phyloP scores from a whole-genome alignment of 164 flowering plant genomes.

The Malania oleifera region DNA sequence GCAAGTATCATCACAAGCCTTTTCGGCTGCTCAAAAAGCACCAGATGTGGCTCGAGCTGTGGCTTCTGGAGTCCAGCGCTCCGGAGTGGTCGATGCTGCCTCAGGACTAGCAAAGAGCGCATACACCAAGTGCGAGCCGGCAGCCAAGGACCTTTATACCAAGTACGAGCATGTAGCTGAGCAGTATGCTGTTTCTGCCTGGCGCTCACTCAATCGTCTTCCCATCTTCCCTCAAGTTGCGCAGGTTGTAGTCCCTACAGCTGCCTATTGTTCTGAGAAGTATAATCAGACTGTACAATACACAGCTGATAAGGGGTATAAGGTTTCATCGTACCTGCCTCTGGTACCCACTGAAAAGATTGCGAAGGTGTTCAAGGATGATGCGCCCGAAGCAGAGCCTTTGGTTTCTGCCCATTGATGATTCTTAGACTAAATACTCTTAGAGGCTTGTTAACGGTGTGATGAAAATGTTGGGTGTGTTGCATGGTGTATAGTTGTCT shows the following conservation, averaged over 20 bases:
- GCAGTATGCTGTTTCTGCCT: slow-evolving; percentile 33
- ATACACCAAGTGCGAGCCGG: slow-evolving; percentile 32
- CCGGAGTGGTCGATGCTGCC: slow-evolving; percentile 29
- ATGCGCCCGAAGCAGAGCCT: slow-evolving; percentile 8
- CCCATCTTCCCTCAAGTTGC: slow-evolving; percentile 41
- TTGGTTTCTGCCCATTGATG: slow-evolving; percentile 10
- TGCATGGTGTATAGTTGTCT: too few species aligned
- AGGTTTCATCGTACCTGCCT: slow-evolving; percentile 30
- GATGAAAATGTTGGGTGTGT: too few species aligned
- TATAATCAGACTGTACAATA: slow-evolving; percentile 26
- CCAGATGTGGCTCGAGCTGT: slow-evolving; percentile 28
- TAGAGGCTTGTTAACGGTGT: too few species aligned
- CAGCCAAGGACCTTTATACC: slow-evolving; percentile 35
- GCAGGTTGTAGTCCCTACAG: slow-evolving; percentile 29
- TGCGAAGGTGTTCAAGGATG: slow-evolving; percentile 23
- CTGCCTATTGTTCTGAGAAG: slow-evolving; percentile 34
- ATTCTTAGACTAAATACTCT: too few species aligned
- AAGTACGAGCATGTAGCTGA: slow-evolving; percentile 40
- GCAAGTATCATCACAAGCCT: slow-evolving; percentile 32
- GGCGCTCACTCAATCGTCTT: slow-evolving; percentile 35
- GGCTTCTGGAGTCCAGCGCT: slow-evolving; percentile 27
- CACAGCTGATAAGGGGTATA: slow-evolving; percentile 33
- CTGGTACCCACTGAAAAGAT: slow-evolving; percentile 40
- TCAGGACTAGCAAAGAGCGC: slow-evolving; percentile 28
- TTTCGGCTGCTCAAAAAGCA: slow-evolving; percentile 32